Base-by-base conservation (phyloP, 2,329 filamentous ascomycete genomes). In the Purpureocillium takamizusanense region DNA sequence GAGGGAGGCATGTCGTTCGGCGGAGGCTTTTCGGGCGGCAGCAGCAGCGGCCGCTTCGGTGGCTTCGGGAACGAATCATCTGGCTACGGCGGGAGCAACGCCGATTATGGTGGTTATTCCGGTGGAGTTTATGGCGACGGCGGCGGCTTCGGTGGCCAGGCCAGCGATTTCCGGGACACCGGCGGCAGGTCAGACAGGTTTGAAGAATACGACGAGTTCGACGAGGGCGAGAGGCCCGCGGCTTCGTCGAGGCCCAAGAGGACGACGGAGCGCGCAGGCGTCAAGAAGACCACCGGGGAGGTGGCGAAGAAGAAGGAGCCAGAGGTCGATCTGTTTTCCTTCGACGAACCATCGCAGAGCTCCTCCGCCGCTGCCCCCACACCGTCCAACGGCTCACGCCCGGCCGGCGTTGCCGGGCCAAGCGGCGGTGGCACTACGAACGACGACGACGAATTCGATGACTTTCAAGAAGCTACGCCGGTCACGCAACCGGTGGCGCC, bases 171-270 rank as follows among this genome's bases (percentile, higher is more conserved):
- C 63, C 73, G 78, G 42, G 80, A 86, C 49, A 66, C 76, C 42
- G 70, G 50, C 11, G 46, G 69, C 50, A 67, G 81, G 41, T 69
- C 72, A 39, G 88, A 94, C 47, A 77, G 82, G 47, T 98, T 95
- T 51, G 90, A 97, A 51, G 92, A 95, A 62, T 98, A 98, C 54
- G 89, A 98, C 56, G 92, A 98, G 62, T 90, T 83, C 53, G 90
- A 97, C 40, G 92, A 95, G 52, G 86, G 74, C 31, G 63, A 70
- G 27, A 54, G 63, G 38, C 66, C 66, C 17, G 52, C 59, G 2
- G 51, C 59, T 42, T 63, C 76, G 17, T 65, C 67, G 27, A 76
- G 70, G 50, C 63, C 43, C 31, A 42, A 56, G 9, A 56, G 55
- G 44, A 50, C 50, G 42, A 49, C 59, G 6, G 61, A 63, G 38